Evolutionary conservation across 2,329 filamentous ascomycete species (phyloP), one percentile per base, ranked within the genome.

Genomic region (Colletotrichum lindemuthianum): DNA sequence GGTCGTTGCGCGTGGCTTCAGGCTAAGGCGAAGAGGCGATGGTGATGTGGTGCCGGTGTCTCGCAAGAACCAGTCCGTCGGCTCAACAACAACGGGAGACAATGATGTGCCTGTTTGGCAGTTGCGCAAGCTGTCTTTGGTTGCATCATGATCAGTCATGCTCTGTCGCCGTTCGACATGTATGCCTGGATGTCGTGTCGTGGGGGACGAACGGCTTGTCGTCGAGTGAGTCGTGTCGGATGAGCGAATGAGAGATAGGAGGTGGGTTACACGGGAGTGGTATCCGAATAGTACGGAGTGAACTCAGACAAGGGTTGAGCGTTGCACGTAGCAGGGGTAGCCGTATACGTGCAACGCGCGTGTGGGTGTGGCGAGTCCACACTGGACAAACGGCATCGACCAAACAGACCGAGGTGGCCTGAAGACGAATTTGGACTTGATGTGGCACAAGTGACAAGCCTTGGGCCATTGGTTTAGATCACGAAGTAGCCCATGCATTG

Each of bases 1-100:
- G 52, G 63, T 63, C 59, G 47, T 61, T 65, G 52, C 58, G 53
- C 36, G 39, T 65, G 63, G 63, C 63, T 65, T 65, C 47, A 32
- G 32, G 48, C 59, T 63, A 65, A 41, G 12, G 37, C 43, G 16
- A 10, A 34, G 48, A 16, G 11, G n/a, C 41, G 40, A 45, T 10
- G 11, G 41, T 45, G 40, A 49, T 48, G 56, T 37, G 63, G 37
- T 56, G 8, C 36, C 52, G 32, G 47, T 47, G 63, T 63, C 58
- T 65, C 63, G 59, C 41, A 47, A 52, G 36, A 54, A 12, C 47
- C 52, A 55, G 59, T 47, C 58, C 52, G 52, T 61, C 63, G 58
- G 41, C 51, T 43, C 57, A 16, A 41, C 16, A 40, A 15, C 41
- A 33, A 41, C 51, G 47, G 58, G 47, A 37, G 57, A 57, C 51